phyloP scores from a whole-genome alignment of 2,329 filamentous ascomycete genomes.

The Phialemonium atrogriseum region DNA sequence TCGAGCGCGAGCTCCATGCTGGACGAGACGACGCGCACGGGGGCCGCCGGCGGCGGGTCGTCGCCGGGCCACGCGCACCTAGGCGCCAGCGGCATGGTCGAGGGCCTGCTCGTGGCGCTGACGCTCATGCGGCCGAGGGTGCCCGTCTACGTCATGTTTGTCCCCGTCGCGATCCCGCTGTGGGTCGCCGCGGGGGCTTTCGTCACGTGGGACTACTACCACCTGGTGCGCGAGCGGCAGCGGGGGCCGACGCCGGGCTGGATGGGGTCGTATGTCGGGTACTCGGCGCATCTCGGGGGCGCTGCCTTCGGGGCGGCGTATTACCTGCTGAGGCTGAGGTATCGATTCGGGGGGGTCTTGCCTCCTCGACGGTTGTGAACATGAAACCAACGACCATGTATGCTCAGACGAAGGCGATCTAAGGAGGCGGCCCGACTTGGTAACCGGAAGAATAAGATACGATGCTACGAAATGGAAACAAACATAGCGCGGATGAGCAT shows the following conservation, averaged over 20 bases:
- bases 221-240: constrained; percentile 6
- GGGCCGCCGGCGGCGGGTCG: constrained; percentile 3
- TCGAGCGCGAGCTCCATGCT: constrained; percentile 9
- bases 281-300: constrained; percentile 17
- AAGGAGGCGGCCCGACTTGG: too few species aligned
- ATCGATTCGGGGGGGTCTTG: constrained; percentile 2
- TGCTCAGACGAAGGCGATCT: too few species aligned
- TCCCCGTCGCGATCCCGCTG: constrained; percentile 12
- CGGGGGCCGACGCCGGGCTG: constrained; percentile 6
- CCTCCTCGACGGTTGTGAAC: neutral
- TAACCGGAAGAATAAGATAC: too few species aligned
- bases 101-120: constrained; percentile 12
- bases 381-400: too few species aligned
- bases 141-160: constrained; percentile 11
- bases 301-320: constrained; percentile 13
- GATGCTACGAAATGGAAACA: too few species aligned
- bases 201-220: constrained; percentile 12
- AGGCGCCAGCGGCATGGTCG: constrained; percentile 16
- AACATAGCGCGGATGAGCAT: too few species aligned
- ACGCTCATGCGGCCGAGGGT: constrained; percentile 8
- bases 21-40: constrained; percentile 6
- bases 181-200: constrained; percentile 9
- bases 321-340: constrained; percentile 8
- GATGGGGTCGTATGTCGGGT: constrained; percentile 14
- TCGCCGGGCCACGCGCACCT: constrained; percentile 7